phyloP scores from a whole-genome alignment of 768 basidiomycete species.

The Calocybe gangraenosa region DNA sequence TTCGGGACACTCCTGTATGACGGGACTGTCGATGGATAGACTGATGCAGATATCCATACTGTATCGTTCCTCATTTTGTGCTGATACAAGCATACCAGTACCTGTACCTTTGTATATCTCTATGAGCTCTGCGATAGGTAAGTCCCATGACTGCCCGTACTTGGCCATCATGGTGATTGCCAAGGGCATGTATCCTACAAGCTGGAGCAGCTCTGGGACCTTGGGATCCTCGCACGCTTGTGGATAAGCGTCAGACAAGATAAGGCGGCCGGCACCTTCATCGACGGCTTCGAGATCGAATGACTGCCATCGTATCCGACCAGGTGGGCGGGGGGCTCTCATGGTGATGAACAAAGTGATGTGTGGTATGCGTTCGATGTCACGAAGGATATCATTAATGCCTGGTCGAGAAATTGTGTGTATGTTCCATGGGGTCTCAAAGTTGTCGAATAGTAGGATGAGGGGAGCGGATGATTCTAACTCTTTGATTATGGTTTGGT shows the following conservation, averaged over 20 bases:
- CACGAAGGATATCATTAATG: slow-evolving; percentile 20
- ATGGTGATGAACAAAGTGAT: slow-evolving; percentile 31
- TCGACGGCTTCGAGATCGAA: slow-evolving; percentile 16
- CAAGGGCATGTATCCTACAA: slow-evolving; percentile 26
- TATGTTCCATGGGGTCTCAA: slow-evolving; percentile 35
- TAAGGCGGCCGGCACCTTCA: slow-evolving; percentile 15
- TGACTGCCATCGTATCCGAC: slow-evolving; percentile 21
- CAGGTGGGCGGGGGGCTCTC: slow-evolving; percentile 24
- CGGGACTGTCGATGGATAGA: slow-evolving; percentile 11
- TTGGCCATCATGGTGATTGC: slow-evolving; percentile 31
- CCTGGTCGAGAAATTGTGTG: slow-evolving; percentile 11
- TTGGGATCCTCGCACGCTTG: slow-evolving; percentile 17
- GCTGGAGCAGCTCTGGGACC: slow-evolving; percentile 18
- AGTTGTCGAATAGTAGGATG: slow-evolving; percentile 34
- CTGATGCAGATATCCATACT: slow-evolving; percentile 11
- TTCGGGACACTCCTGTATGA: slow-evolving; percentile 5
- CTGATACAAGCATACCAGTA: too few species aligned
- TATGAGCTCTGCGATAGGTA: background rate
- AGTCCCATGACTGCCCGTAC: background rate
- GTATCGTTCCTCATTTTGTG: background rate
- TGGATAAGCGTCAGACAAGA: slow-evolving; percentile 18
- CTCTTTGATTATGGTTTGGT: slow-evolving; percentile 18
- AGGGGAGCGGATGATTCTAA: slow-evolving; percentile 20
- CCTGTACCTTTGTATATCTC: too few species aligned
- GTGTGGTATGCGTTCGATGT: slow-evolving; percentile 11